Conservation (phyloP, 371 early-diverging fungal species). For the Globomyces sp. region DNA sequence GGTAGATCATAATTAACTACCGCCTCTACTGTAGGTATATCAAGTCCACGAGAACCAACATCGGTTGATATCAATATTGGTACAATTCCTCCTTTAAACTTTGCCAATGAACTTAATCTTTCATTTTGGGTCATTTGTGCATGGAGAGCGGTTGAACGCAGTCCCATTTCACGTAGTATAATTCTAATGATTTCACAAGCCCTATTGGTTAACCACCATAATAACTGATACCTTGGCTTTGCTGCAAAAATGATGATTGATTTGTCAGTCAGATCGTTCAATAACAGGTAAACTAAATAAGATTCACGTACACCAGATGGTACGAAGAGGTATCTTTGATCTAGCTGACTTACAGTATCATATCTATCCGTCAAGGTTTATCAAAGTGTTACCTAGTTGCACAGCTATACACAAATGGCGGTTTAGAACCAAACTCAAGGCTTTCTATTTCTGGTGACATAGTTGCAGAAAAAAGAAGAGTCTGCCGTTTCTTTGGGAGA, state of each 20-base stretch:
- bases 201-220: slow-evolving; percentile 13
- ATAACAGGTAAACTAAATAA: slow-evolving; percentile 79
- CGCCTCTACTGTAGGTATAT: slow-evolving; percentile 93
- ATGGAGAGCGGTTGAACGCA: slow-evolving; percentile 88
- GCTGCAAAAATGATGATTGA: slow-evolving; percentile 90
- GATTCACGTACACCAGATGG: slow-evolving; percentile 91
- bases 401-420: slow-evolving; percentile 82
- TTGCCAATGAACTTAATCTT: slow-evolving; percentile 84
- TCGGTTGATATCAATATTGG: slow-evolving; percentile 94
- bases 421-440: slow-evolving; percentile 43
- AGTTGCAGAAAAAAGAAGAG: slow-evolving; percentile 95
- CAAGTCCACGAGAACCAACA: slow-evolving; percentile 97
- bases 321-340: slow-evolving; percentile 90
- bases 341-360: slow-evolving; percentile 82
- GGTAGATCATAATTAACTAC: slow-evolving; percentile 98
- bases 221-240: slow-evolving; percentile 25
- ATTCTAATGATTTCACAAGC: slow-evolving; percentile 79
- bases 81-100: slow-evolving; percentile 85
- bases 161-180: slow-evolving; percentile 84
- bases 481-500: slow-evolving; percentile 83
- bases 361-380: slow-evolving; percentile 33
- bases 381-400: slow-evolving; percentile 38
- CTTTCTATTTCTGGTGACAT: slow-evolving; percentile 82
- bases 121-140: slow-evolving; percentile 91
- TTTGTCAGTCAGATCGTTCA: slow-evolving; percentile 67